These are phyloP conservation scores for Alloteropsis semialata DNA, from an alignment of 176 grass and related monocot genomes.

Conservation along the genomic window DNA sequence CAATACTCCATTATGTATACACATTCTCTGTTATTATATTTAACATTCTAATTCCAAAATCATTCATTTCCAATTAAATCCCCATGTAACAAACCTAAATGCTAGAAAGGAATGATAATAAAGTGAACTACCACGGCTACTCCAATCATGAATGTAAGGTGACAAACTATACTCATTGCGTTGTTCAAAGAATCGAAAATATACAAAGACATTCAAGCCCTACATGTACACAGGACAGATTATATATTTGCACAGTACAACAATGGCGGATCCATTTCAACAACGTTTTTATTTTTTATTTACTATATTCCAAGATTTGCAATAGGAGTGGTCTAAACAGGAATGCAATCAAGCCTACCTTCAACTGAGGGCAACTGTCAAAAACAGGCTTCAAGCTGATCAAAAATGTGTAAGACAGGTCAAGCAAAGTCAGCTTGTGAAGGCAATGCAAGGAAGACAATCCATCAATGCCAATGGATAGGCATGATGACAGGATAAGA, in stretches of 20 bases:
- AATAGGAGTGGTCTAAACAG: background rate
- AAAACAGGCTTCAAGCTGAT: conserved; percentile 85
- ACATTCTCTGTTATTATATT: background rate
- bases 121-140: background rate
- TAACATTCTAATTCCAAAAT: background rate
- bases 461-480: conserved; percentile 59
- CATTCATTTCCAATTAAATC: background rate
- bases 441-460: conserved; percentile 84
- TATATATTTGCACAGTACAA: background rate
- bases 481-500: conserved; percentile 82
- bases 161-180: background rate
- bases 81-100: background rate
- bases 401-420: conserved; percentile 99
- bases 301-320: background rate
- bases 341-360: conserved; percentile 39
- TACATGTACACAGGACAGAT: background rate
- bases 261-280: background rate
- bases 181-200: background rate
- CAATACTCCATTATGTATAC: background rate
- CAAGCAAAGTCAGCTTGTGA: conserved; percentile 68
- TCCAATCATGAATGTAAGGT: conserved; percentile 10
- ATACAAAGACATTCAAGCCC: background rate
- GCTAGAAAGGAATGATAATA: background rate
- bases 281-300: background rate
- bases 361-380: conserved; percentile 73